phyloP scores from a whole-genome alignment of 2,329 filamentous ascomycete genomes.

The Alternaria sp. region DNA sequence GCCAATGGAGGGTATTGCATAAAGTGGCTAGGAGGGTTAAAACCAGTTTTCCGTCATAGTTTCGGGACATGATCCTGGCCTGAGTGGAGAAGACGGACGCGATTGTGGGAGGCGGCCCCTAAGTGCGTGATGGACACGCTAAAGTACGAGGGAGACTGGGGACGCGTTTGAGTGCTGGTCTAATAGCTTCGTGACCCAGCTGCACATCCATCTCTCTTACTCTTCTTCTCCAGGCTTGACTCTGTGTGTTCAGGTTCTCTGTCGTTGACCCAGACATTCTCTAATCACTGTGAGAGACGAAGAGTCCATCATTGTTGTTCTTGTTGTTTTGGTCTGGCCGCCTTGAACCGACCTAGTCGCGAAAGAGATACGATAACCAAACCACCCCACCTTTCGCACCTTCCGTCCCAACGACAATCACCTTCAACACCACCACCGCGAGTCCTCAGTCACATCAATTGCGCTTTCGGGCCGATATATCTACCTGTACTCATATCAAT shows the following conservation, averaged over 20 bases:
- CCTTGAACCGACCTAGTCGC: conserved; percentile 12
- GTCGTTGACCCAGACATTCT: background rate
- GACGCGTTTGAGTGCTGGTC: conserved; percentile 30
- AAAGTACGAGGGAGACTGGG: conserved; percentile 21
- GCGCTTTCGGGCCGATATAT: conserved; percentile 1
- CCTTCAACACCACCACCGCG: conserved; percentile 8
- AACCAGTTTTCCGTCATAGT: conserved; percentile 4
- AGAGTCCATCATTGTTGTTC: background rate
- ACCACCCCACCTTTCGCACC: conserved; percentile 20
- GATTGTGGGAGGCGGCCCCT: conserved; percentile 22
- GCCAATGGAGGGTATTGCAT: conserved; percentile 11
- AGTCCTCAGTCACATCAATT: conserved; percentile 5
- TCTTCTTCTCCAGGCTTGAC: conserved; percentile 16
- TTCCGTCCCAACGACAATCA: conserved; percentile 12
- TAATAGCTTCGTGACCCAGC: conserved; percentile 26
- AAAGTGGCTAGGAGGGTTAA: conserved; percentile 4
- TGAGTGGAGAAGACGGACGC: conserved; percentile 30
- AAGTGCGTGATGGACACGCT: conserved; percentile 35
- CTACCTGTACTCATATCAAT: background rate
- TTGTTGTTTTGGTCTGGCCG: conserved; percentile 3
- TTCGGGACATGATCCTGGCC: conserved; percentile 22
- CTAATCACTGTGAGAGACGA: background rate
- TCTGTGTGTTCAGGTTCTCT: background rate
- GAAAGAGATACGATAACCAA: conserved; percentile 20
- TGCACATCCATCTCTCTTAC: conserved; percentile 21